Percentiles rank a stretch among this genome's conserved stretches.
phyloP scores from a whole-genome alignment of 331 rosid genomes.

The Phaseolus coccineus region DNA sequence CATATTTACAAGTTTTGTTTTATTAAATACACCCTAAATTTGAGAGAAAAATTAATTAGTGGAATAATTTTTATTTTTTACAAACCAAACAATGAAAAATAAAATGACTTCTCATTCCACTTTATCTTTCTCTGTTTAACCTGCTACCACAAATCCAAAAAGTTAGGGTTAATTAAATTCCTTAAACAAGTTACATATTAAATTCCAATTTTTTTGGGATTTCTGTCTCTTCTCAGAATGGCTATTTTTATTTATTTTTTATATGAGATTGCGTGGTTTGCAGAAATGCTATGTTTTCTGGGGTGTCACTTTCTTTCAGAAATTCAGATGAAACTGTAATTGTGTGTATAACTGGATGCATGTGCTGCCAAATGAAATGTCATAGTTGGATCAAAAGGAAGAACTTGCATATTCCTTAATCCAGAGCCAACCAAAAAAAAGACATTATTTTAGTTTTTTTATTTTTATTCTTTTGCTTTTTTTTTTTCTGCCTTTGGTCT shows the following conservation, averaged over 20 bases:
- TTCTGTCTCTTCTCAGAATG: neutral
- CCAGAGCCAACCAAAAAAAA: constrained; percentile 24
- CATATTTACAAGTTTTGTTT: too few species aligned
- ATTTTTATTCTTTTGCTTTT: neutral
- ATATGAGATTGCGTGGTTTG: neutral
- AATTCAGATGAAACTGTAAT: constrained; percentile 38
- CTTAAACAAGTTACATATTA: neutral
- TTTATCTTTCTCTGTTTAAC: too few species aligned
- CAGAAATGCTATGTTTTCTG: constrained; percentile 37
- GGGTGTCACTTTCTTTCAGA: constrained; percentile 38
- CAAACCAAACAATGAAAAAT: too few species aligned
- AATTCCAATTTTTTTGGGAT: constrained; percentile 22
- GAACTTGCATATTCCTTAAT: constrained; percentile 33
- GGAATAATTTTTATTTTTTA: too few species aligned
- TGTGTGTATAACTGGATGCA: constrained; percentile 45
- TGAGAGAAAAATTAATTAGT: too few species aligned
- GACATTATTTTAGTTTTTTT: neutral
- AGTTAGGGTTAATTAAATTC: neutral
- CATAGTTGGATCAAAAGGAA: constrained; percentile 24
- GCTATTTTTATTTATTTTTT: too few species aligned
- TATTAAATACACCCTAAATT: too few species aligned
- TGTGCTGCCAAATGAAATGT: constrained; percentile 49
- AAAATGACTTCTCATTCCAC: too few species aligned
- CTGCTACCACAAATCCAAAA: too few species aligned
- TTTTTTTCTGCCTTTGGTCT: constrained; percentile 18